phyloP scores from a whole-genome alignment of 139 green algal genomes.

The Coelastrella sp. region DNA sequence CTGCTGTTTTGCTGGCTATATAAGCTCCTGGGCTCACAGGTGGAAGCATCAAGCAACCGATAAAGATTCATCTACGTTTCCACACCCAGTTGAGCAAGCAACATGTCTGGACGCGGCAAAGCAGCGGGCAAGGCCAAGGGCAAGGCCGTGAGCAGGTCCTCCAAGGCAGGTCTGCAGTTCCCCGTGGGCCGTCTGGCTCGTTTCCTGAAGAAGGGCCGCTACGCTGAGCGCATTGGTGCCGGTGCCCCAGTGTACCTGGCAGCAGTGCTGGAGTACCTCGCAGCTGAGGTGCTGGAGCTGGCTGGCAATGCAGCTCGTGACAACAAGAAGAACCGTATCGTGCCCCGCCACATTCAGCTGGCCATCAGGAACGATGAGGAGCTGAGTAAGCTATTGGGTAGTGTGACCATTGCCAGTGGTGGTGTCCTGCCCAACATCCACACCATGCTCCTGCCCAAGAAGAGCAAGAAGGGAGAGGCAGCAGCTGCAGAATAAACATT shows the following conservation, averaged over 20 bases:
- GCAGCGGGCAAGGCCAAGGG: constrained; percentile 53
- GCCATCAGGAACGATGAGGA: constrained; percentile 95
- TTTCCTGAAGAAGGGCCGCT: constrained; percentile 85
- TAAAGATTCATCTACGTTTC: neutral
- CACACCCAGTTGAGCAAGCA: neutral
- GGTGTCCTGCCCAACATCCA: constrained; percentile 92
- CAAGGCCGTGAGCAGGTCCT: constrained; percentile 73
- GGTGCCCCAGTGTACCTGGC: constrained; percentile 71
- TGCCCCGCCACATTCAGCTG: constrained; percentile 90
- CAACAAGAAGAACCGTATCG: constrained; percentile 93
- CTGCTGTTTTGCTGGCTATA: neutral
- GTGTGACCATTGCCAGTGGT: constrained; percentile 82
- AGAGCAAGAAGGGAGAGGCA: constrained; percentile 48
- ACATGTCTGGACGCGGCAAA: constrained; percentile 45
- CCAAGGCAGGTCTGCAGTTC: constrained; percentile 90
- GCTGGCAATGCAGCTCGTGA: constrained; percentile 87
- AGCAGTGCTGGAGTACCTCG: constrained; percentile 74
- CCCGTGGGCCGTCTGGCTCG: constrained; percentile 84
- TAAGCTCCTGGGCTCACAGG: neutral
- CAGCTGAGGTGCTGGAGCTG: constrained; percentile 84
- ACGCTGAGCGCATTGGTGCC: constrained; percentile 62
- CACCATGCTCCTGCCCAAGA: constrained; percentile 82
- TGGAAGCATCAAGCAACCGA: neutral
- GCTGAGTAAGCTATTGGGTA: constrained; percentile 91
- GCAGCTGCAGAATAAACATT: neutral